Evolutionary conservation across 2,329 filamentous ascomycete species (phyloP).

Genomic region (Tolypocladium endophyticum): DNA sequence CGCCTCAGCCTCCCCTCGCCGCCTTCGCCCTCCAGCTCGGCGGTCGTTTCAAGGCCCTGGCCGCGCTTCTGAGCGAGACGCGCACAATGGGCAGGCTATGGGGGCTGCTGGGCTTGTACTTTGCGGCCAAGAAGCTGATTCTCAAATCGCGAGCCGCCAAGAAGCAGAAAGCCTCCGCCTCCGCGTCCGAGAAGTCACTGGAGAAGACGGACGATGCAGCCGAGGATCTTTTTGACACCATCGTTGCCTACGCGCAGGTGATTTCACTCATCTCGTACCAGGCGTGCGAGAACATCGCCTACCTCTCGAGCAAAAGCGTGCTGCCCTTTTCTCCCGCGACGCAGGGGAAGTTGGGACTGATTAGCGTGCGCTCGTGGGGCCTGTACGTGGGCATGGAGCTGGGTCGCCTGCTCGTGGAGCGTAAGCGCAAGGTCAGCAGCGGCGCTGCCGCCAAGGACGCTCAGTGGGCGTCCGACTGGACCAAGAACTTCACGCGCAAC

Average conservation of each 20-base stretch:
- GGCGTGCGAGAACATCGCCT: slow-evolving; percentile 72
- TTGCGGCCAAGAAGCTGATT: slow-evolving; percentile 48
- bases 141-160: slow-evolving; percentile 14
- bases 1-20: slow-evolving; percentile 25
- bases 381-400: slow-evolving; percentile 70
- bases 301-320: slow-evolving; percentile 63
- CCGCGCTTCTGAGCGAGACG: slow-evolving; percentile 57
- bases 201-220: slow-evolving; percentile 24
- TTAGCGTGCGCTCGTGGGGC: slow-evolving; percentile 74
- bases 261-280: slow-evolving; percentile 61
- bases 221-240: slow-evolving; percentile 26
- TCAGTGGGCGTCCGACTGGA: slow-evolving; percentile 43
- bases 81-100: slow-evolving; percentile 67
- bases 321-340: slow-evolving; percentile 46
- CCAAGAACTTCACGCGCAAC: slow-evolving; percentile 58
- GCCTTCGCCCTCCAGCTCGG: slow-evolving; percentile 38
- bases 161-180: slow-evolving; percentile 14
- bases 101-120: slow-evolving; percentile 63
- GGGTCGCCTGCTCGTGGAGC: slow-evolving; percentile 46
- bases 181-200: slow-evolving; percentile 15
- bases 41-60: slow-evolving; percentile 47
- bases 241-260: slow-evolving; percentile 59
- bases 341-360: slow-evolving; percentile 52
- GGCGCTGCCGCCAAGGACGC: slow-evolving; percentile 20
- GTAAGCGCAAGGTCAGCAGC: slow-evolving; percentile 25